Base-by-base conservation (phyloP, 2,329 filamentous ascomycete genomes). In the Colletotrichum acutatum region DNA sequence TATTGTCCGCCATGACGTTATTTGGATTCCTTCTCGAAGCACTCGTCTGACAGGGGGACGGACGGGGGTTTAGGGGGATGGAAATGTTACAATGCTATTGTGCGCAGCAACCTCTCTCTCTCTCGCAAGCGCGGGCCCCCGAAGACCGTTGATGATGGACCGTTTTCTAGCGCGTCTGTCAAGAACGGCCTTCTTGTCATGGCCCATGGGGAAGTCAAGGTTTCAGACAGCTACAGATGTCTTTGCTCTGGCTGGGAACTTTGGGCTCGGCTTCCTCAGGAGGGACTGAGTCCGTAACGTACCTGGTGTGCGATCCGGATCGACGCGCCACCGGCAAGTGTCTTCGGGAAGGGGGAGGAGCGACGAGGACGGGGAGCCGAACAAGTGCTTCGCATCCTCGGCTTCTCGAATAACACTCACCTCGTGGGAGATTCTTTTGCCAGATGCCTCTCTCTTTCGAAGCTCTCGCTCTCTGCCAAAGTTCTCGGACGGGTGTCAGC, bases 1-100 rank as follows among this genome's bases (percentile, higher is more conserved):
- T 24, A 28, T 28, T 37, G 56, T 57, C 64, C 60, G 28, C 49
- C 64, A 59, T 68, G 64, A 58, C 60, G 58, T 62, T 52, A 46
- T 12, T 6, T 34, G 5, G 26, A 16, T 62, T 52, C 19, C 24
- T 62, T 32, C 60, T 34, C 28, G 60, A 63, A 53, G 60, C n/a
- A 34, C 60, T 42, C 60, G 28, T 34, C 32, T 22, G 34, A 14
- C 37, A 61, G 46, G 59, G 37, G 42, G 19, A 11, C 16, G 42
- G 19, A 49, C 42, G 42, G 42, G 42, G 7, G 42, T 49, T 49
- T 49, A 22, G 8, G 16, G 42, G 7, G 24, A 14, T n/a, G 42
- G 24, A n/a, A 61, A n/a, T 49, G 59, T 34, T 28, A 61, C 28
- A 58, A 65, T 58, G 28, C 62, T 5, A 60, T 59, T 24, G 24